Evolutionary conservation across 176 grass and related monocot genomes (phyloP).

Genomic region (Otatea glauca): DNA sequence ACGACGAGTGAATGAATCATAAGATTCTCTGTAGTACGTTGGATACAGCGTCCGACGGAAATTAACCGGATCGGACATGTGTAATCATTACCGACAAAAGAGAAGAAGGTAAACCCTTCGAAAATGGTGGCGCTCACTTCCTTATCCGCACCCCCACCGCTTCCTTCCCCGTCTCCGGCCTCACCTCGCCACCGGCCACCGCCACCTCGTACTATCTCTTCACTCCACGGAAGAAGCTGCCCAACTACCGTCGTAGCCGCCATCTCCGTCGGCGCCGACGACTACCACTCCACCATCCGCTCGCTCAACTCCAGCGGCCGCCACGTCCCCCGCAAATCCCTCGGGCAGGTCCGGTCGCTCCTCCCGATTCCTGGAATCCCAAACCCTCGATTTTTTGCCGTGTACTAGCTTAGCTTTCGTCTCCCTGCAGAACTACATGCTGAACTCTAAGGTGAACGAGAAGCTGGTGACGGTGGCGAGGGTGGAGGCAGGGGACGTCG

Average conservation of each 20-base stretch:
- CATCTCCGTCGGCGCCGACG: slow-evolving; percentile 42
- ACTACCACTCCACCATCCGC: slow-evolving; percentile 78
- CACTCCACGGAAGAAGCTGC: not conserved
- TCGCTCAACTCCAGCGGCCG: slow-evolving; percentile 86
- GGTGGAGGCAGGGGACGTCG: slow-evolving; percentile 75
- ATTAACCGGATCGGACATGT: no score
- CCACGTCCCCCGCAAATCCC: slow-evolving; percentile 77
- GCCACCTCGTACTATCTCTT: not conserved
- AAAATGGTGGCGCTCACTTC: slow-evolving; percentile 43
- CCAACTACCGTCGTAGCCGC: not conserved
- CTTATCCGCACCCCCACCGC: slow-evolving; percentile 50
- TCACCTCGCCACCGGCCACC: slow-evolving; percentile 38
- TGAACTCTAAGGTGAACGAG: slow-evolving; percentile 78
- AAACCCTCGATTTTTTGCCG: no score
- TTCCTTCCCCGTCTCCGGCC: slow-evolving; percentile 34
- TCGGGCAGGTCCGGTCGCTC: slow-evolving; percentile 67
- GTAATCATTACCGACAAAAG: no score
- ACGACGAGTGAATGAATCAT: no score
- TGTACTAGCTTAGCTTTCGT: not conserved
- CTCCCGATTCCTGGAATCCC: not conserved
- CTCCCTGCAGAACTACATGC: slow-evolving; percentile 75
- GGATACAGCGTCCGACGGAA: no score
- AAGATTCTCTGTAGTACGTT: no score
- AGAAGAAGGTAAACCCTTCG: not conserved
- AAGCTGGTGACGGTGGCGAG: slow-evolving; percentile 62